A percentile compares a stretch with the other conserved stretches of the same genome.
Evolutionary conservation across 2,329 filamentous ascomycete species (phyloP).

Genomic region (Clonostachys rosea): DNA sequence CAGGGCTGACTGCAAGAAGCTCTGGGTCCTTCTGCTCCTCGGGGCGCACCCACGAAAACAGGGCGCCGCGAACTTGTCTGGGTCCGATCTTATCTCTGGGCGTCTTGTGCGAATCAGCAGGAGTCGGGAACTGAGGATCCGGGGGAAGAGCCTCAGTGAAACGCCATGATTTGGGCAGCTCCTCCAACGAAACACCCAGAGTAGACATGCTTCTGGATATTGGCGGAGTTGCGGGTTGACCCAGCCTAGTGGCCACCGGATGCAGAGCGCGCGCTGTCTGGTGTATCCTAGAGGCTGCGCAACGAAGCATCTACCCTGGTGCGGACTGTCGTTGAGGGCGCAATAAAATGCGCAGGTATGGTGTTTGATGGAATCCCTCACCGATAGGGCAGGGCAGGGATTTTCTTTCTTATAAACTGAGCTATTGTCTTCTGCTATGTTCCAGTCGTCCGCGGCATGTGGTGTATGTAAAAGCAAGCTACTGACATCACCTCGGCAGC

Average conservation of each 20-base stretch:
- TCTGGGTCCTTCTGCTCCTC: slow-evolving; percentile 69
- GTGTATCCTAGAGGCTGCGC: not conserved
- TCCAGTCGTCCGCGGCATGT: no score
- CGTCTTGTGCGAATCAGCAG: slow-evolving; percentile 74
- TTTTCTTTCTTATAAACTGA: no score
- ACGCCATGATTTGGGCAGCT: slow-evolving; percentile 61
- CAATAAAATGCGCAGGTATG: no score
- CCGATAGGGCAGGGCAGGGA: no score
- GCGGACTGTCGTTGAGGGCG: no score
- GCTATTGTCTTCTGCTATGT: no score
- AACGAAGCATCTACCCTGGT: not conserved
- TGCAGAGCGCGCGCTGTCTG: not conserved
- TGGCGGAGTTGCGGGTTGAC: not conserved
- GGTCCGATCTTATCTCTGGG: slow-evolving; percentile 73
- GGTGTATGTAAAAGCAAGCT: no score
- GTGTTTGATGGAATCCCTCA: no score
- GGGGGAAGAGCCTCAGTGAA: slow-evolving; percentile 67
- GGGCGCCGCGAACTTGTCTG: slow-evolving; percentile 76
- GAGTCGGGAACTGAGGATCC: slow-evolving; percentile 75
- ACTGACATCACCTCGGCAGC: no score
- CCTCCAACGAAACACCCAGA: slow-evolving; percentile 36
- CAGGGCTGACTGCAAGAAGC: slow-evolving; percentile 73
- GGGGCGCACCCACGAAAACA: slow-evolving; percentile 89
- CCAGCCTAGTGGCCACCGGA: not conserved
- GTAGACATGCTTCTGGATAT: slow-evolving; percentile 1